Evolutionary conservation across 345 rosid genomes (phyloP).

Genomic region (Excoecaria agallocha): DNA sequence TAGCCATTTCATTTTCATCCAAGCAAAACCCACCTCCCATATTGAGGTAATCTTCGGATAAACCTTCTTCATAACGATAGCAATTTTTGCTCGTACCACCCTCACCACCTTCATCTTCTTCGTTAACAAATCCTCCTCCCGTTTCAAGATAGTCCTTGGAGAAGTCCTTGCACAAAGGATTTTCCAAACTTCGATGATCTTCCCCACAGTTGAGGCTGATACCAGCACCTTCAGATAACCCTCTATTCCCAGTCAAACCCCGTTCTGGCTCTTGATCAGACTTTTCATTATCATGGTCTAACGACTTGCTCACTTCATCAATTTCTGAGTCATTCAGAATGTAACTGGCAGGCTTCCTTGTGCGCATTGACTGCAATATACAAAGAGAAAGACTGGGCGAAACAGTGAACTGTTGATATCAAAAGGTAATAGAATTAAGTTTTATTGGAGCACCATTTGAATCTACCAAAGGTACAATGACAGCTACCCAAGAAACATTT

Average conservation of each 20-base stretch:
- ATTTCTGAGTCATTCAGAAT: constrained; percentile 34
- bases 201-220: constrained; percentile 15
- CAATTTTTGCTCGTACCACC: constrained; percentile 18
- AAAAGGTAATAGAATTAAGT: neutral
- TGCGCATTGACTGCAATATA: constrained; percentile 57
- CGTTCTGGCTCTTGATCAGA: constrained; percentile 23
- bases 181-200: constrained; percentile 20
- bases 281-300: constrained; percentile 19
- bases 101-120: constrained; percentile 42
- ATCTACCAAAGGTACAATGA: neutral
- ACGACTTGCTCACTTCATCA: constrained; percentile 37
- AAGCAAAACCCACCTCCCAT: constrained; percentile 74
- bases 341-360: constrained; percentile 58
- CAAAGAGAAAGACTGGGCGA: constrained; percentile 17
- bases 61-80: constrained; percentile 26
- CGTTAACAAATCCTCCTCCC: constrained; percentile 54
- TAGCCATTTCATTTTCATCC: constrained; percentile 40
- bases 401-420: neutral
- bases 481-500: neutral
- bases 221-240: constrained; percentile 13
- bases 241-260: constrained; percentile 15
- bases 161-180: constrained; percentile 17
- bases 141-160: constrained; percentile 36
- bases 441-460: neutral
- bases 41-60: constrained; percentile 40